These are phyloP conservation scores for Botrytis pseudocinerea DNA, from an alignment of 2,329 filamentous ascomycete species.

Conservation along the genomic window DNA sequence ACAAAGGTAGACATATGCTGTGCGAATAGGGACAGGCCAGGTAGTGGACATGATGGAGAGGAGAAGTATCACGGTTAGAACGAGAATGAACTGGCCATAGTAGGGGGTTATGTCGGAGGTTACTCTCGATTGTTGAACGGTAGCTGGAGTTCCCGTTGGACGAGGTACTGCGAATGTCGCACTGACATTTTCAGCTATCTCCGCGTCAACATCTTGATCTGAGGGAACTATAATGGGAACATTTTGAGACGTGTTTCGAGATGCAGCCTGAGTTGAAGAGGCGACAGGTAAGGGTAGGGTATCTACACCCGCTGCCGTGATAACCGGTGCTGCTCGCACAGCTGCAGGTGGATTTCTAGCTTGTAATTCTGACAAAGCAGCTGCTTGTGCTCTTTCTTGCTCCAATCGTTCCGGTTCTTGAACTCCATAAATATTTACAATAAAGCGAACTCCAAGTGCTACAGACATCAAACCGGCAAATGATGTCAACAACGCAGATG, in stretches of 20 bases:
- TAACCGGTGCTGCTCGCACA: slow-evolving; percentile 29
- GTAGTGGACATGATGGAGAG: slow-evolving; percentile 59
- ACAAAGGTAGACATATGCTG: slow-evolving; percentile 62
- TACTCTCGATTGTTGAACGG: slow-evolving; percentile 34
- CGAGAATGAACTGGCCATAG: slow-evolving; percentile 57
- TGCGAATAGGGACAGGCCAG: slow-evolving; percentile 58
- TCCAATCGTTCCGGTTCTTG: slow-evolving; percentile 59
- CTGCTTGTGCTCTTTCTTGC: slow-evolving; percentile 33
- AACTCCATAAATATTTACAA: slow-evolving; percentile 60
- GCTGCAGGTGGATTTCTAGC: slow-evolving; percentile 33
- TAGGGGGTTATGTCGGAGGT: slow-evolving; percentile 53
- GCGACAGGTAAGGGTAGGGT: slow-evolving; percentile 22
- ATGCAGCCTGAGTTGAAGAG: slow-evolving; percentile 10
- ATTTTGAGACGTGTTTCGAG: slow-evolving; percentile 23
- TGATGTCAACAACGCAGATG: slow-evolving; percentile 57
- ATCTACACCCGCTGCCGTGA: slow-evolving; percentile 35
- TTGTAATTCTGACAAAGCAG: slow-evolving; percentile 35
- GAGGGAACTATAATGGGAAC: slow-evolving; percentile 60
- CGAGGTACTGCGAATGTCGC: slow-evolving; percentile 34
- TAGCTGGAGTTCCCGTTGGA: slow-evolving; percentile 32
- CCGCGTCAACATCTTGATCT: slow-evolving; percentile 63
- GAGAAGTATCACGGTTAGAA: slow-evolving; percentile 57
- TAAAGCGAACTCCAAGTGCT: slow-evolving; percentile 57
- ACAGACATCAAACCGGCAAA: slow-evolving; percentile 57
- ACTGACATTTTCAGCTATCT: slow-evolving; percentile 50